Base-by-base conservation (phyloP, 2,329 filamentous ascomycete genomes). In the Penicillium sclerotiorum region DNA sequence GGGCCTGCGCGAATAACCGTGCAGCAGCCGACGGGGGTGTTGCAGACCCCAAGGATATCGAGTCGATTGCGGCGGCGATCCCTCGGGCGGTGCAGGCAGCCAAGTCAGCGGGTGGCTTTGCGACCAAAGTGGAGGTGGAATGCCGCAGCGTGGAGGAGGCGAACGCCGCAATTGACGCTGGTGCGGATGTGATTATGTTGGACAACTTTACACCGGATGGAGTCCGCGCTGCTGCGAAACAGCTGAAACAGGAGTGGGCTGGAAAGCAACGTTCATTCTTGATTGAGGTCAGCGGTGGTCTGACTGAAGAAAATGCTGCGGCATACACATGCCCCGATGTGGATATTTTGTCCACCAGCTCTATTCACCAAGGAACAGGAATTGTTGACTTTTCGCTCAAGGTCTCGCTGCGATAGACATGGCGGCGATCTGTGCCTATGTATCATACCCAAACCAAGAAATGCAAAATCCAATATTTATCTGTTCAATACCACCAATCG, bases 321-420 rank as follows among this genome's bases (percentile, higher is more conserved):
- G 77, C 80, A 8, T 96, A 95, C 74, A 87, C 67, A 8, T 81
- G 77, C 65, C 66, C 73, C 80, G 91, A 97, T 73, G 85, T 99
- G 60, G 94, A 99, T 72, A 92, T 99, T 59, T 86, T 97, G 61
- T 96, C 92, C 36, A 96, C 93, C 36, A 96, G 92, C 69, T 93
- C 89, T 45, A 96, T 99, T 65, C 94, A 99, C 66, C 94, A 99
- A 75, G 93, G 94, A 2, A 90, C 95, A 3, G 84, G 88, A 23
- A 91, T 96, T 68, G 85, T 99, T 38, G 94, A 99, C 71, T 97
- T 96, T 70, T 96, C 92, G 5, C 79, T 99, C 60, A 99, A 99
- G 78, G 92, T 99, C 35, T 71, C 66, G 20, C 45, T 73, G 57
- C 63, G 65, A 37, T 71, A 59, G 46, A 15, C 18, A 5, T 32